Evolutionary conservation across 208 protist species (phyloP).

Genomic region (Phytomonas serpens): DNA sequence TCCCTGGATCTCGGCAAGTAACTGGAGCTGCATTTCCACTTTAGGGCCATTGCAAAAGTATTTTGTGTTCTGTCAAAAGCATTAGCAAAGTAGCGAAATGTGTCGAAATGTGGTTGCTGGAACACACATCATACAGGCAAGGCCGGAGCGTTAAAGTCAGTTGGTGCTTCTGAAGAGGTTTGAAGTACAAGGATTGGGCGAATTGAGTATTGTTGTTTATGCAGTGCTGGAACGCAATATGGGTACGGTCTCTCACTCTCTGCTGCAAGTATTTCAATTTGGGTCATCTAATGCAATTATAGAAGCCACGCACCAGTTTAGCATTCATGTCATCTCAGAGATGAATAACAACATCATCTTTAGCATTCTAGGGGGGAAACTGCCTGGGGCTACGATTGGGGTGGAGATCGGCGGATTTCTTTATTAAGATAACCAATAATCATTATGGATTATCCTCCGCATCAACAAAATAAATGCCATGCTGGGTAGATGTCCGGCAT

Average conservation of each 20-base stretch:
- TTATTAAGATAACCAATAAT: not conserved
- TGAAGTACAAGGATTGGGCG: not conserved
- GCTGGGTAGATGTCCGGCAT: not conserved
- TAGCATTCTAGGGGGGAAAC: not conserved
- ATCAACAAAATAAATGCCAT: not conserved
- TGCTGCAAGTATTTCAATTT: not conserved
- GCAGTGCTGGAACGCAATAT: not conserved
- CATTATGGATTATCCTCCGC: not conserved
- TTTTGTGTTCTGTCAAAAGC: not conserved
- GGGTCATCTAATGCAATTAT: not conserved
- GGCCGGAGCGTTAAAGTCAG: not conserved
- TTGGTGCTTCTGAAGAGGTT: not conserved
- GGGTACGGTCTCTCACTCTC: not conserved
- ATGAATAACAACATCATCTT: not conserved
- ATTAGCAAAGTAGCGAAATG: not conserved
- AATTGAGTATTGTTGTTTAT: not conserved
- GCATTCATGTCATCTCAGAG: not conserved
- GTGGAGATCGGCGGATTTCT: not conserved
- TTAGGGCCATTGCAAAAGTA: not conserved
- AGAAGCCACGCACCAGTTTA: not conserved
- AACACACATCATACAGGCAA: not conserved
- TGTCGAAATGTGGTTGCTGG: not conserved
- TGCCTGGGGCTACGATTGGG: not conserved
- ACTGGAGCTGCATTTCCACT: not conserved
- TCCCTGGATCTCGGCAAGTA: not conserved